A percentile compares a stretch with the other conserved stretches of the same genome.
phyloP scores from a whole-genome alignment of 768 basidiomycete species.

The Lentinula boryana region DNA sequence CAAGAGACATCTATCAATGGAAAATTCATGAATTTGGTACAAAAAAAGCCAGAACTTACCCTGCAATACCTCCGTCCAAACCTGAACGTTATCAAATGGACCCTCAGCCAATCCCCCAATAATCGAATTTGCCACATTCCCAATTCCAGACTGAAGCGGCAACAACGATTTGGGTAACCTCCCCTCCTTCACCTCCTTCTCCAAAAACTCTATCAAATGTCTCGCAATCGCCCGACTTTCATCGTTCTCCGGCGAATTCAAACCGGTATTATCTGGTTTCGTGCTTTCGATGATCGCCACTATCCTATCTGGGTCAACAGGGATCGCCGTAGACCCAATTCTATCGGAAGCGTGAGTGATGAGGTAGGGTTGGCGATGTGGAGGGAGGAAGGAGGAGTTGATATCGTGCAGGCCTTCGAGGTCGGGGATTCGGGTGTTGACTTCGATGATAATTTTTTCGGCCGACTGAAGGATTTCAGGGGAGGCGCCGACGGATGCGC shows the following conservation, averaged over 20 bases:
- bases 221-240: slow-evolving; percentile 34
- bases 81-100: slow-evolving; percentile 42
- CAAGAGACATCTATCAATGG: background rate
- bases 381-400: slow-evolving; percentile 37
- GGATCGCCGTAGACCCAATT: slow-evolving; percentile 37
- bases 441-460: slow-evolving; percentile 45
- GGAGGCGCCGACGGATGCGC: slow-evolving; percentile 41
- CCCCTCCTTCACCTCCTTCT: slow-evolving; percentile 32
- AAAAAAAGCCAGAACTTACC: slow-evolving; percentile 13
- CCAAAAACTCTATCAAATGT: slow-evolving; percentile 40
- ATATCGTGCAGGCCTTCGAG: slow-evolving; percentile 44
- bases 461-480: slow-evolving; percentile 43
- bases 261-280: slow-evolving; percentile 38
- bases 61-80: slow-evolving; percentile 45
- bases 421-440: slow-evolving; percentile 40
- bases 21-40: too few species aligned
- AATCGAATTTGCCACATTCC: slow-evolving; percentile 44
- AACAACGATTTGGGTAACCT: slow-evolving; percentile 35
- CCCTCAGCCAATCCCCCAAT: slow-evolving; percentile 44
- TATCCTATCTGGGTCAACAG: slow-evolving; percentile 43
- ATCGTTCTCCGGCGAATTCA: slow-evolving; percentile 37
- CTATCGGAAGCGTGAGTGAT: slow-evolving; percentile 37
- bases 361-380: slow-evolving; percentile 37
- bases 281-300: slow-evolving; percentile 36
- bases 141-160: slow-evolving; percentile 42